These are phyloP conservation scores for Pyrenophora tritici-repentis DNA, from an alignment of 2,329 filamentous ascomycete species.

Conservation along the genomic window DNA sequence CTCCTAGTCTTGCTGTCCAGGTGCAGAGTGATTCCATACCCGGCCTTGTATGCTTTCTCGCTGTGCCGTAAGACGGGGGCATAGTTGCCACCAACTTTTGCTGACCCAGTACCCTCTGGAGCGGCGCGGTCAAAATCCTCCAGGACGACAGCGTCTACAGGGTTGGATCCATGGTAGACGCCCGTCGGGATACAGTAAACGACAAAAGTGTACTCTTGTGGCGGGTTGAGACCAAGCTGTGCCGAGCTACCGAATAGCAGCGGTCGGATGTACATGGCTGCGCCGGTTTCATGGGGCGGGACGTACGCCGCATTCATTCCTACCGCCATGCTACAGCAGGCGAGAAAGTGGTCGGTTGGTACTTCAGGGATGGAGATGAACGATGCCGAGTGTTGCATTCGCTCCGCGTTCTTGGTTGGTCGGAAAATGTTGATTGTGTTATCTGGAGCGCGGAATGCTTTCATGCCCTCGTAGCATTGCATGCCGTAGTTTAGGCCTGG, in stretches of 20 bases:
- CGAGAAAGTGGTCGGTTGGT: constrained; percentile 75
- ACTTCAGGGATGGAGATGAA: constrained; percentile 84
- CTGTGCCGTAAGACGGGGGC: constrained; percentile 88
- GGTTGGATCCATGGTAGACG: constrained; percentile 88
- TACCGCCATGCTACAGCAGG: constrained; percentile 79
- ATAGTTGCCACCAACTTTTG: constrained; percentile 97
- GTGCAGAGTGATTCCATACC: constrained; percentile 93
- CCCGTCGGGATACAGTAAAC: constrained; percentile 92
- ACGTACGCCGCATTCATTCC: constrained; percentile 88
- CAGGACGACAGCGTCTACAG: constrained; percentile 84
- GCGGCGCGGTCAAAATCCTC: constrained; percentile 93
- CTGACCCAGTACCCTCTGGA: constrained; percentile 85
- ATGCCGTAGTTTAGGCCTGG: constrained; percentile 94
- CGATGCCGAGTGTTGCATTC: constrained; percentile 82
- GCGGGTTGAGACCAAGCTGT: constrained; percentile 82
- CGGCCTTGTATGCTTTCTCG: constrained; percentile 75
- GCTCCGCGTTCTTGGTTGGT: constrained; percentile 78
- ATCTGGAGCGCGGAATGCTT: constrained; percentile 82
- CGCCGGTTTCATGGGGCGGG: constrained; percentile 84
- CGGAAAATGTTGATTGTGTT: constrained; percentile 85
- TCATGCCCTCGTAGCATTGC: constrained; percentile 98
- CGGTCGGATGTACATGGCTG: constrained; percentile 90
- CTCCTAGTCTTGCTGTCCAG: constrained; percentile 82
- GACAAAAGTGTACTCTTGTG: constrained; percentile 89
- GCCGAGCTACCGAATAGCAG: constrained; percentile 85